These are phyloP conservation scores for Fusarium albosuccineum DNA, from an alignment of 2,329 filamentous ascomycete genomes.

Conservation along the genomic window DNA sequence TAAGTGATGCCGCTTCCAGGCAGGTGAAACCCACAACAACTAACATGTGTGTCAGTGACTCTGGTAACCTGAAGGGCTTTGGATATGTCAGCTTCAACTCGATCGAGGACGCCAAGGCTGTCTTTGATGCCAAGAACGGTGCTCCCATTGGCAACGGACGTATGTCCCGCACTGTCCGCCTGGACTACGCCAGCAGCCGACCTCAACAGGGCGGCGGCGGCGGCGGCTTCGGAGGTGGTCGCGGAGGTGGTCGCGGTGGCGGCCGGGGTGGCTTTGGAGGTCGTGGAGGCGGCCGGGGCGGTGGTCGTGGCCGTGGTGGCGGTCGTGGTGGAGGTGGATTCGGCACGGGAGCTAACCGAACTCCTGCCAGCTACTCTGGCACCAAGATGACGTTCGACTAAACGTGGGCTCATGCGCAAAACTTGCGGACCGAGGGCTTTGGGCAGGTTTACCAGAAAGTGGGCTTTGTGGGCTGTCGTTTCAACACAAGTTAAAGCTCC, in stretches of 20 bases:
- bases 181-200: slow-evolving; percentile 83
- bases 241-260: slow-evolving; percentile 59
- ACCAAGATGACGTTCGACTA: slow-evolving; percentile 81
- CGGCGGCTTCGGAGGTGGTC: slow-evolving; percentile 60
- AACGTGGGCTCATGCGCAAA: slow-evolving; percentile 51
- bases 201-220: slow-evolving; percentile 69
- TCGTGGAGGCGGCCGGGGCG: slow-evolving; percentile 63
- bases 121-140: slow-evolving; percentile 78
- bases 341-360: slow-evolving; percentile 38
- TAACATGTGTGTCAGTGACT: slow-evolving; percentile 67
- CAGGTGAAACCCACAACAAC: slow-evolving; percentile 3
- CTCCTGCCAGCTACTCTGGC: slow-evolving; percentile 65
- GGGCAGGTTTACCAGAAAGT: slow-evolving; percentile 57
- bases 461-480: slow-evolving; percentile 69
- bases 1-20: slow-evolving; percentile 55
- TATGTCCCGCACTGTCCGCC: slow-evolving; percentile 79
- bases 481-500: slow-evolving; percentile 57
- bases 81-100: slow-evolving; percentile 89
- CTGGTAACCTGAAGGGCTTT: slow-evolving; percentile 89
- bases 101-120: slow-evolving; percentile 84
- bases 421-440: slow-evolving; percentile 59
- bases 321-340: slow-evolving; percentile 29
- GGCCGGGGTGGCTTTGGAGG: slow-evolving; percentile 61
- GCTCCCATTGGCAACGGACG: slow-evolving; percentile 73
- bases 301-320: slow-evolving; percentile 57